These are phyloP conservation scores for Fragaria ananassa DNA, from an alignment of 306 rosid species.

Conservation along the genomic window DNA sequence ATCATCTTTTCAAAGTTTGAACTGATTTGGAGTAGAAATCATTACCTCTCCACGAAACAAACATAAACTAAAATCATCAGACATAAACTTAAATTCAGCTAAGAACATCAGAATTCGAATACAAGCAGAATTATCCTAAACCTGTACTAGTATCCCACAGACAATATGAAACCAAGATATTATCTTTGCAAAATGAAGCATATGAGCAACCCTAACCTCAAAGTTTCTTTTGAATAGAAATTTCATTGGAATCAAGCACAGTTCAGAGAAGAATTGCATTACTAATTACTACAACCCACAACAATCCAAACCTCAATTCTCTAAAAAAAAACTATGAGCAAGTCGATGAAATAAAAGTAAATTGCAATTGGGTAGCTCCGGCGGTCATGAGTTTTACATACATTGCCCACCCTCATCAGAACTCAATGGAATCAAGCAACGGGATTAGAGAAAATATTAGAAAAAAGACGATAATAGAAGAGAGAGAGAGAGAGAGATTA, in stretches of 20 bases:
- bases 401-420: background rate
- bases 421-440: background rate
- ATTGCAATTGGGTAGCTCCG: background rate
- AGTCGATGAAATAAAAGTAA: background rate
- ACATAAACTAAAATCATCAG: too few species aligned
- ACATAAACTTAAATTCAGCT: background rate
- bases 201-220: background rate
- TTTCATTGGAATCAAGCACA: background rate
- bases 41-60: background rate
- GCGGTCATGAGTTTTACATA: background rate
- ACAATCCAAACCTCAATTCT: background rate
- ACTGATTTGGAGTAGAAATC: background rate
- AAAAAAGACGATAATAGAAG: background rate
- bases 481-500: background rate
- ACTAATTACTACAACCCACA: too few species aligned
- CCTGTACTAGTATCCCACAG: background rate
- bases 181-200: background rate
- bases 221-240: background rate
- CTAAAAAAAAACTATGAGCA: background rate
- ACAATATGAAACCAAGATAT: background rate
- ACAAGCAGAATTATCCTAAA: background rate
- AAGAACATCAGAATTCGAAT: background rate
- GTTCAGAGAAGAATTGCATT: background rate
- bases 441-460: background rate
- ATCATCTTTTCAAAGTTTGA: background rate